A percentile compares a stretch with the other conserved stretches of the same genome.
phyloP scores from a whole-genome alignment of 2,329 filamentous ascomycete species.

The Verticillium dahliae region DNA sequence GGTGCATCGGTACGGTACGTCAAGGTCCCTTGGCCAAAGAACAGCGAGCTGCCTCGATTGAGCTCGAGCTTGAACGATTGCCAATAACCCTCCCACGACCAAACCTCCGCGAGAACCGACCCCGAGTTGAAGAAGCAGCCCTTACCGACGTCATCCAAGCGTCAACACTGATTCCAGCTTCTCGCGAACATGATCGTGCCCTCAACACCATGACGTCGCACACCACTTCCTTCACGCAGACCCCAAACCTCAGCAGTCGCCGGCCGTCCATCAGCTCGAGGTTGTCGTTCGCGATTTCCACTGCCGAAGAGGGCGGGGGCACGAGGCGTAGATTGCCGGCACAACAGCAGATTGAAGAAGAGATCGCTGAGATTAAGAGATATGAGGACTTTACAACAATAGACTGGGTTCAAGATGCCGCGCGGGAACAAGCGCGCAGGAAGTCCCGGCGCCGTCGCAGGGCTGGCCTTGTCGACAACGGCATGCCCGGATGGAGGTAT shows the following conservation, averaged over 20 bases:
- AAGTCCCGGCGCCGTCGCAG: slow-evolving; percentile 68
- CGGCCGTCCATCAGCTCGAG: slow-evolving; percentile 57
- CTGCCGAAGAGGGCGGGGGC: slow-evolving; percentile 55
- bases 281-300: slow-evolving; percentile 61
- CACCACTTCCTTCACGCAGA: slow-evolving; percentile 48
- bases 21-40: neutral
- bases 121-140: neutral
- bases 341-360: slow-evolving; percentile 75
- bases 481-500: slow-evolving; percentile 69
- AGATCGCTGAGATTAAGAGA: slow-evolving; percentile 95
- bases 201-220: slow-evolving; percentile 39
- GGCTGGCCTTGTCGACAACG: slow-evolving; percentile 64
- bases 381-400: slow-evolving; percentile 99
- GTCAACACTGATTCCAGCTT: neutral
- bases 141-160: neutral
- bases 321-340: slow-evolving; percentile 42
- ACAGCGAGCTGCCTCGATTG: neutral
- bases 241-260: slow-evolving; percentile 25
- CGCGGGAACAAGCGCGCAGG: slow-evolving; percentile 78
- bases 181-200: slow-evolving; percentile 30
- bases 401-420: slow-evolving; percentile 98
- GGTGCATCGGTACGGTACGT: neutral
- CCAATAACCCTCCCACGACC: neutral
- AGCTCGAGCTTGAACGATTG: neutral
- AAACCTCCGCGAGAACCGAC: neutral